Conservation (phyloP, 352 stramenopile genomes). For the Hyphochytrium catenoides region DNA sequence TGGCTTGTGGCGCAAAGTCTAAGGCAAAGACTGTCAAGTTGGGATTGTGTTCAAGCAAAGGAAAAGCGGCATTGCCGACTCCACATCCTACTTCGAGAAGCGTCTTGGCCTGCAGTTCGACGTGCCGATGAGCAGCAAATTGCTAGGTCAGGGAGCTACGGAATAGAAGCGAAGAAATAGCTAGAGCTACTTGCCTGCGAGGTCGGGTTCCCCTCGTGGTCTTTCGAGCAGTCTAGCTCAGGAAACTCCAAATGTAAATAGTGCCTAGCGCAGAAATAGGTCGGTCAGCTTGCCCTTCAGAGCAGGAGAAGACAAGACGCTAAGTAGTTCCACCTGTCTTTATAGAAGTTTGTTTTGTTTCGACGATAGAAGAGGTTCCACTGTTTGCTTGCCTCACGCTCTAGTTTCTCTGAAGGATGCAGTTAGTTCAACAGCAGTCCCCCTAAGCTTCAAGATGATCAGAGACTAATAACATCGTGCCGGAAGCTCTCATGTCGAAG, state of each 20-base stretch:
- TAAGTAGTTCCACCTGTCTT: conserved; percentile 32
- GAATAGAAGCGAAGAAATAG: conserved; percentile 1
- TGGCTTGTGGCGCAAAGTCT: conserved; percentile 74
- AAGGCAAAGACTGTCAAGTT: conserved; percentile 63
- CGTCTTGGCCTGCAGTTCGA: conserved; percentile 19
- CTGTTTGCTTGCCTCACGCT: conserved; percentile 46
- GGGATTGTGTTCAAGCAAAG: conserved; percentile 71
- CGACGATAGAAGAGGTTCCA: conserved; percentile 85
- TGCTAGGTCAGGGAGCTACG: background rate
- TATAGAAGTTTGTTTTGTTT: conserved; percentile 82
- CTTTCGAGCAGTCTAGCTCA: conserved; percentile 35
- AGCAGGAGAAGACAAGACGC: background rate
- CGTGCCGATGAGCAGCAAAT: background rate
- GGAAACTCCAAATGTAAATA: conserved; percentile 78
- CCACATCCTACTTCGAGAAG: conserved; percentile 83
- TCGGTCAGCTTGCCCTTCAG: background rate
- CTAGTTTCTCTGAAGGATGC: conserved; percentile 31
- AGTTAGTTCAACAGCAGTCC: conserved; percentile 3
- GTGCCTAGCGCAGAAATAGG: conserved; percentile 17
- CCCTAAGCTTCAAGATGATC: conserved; percentile 1
- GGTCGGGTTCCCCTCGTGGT: background rate
- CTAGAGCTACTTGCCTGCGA: too few species aligned
- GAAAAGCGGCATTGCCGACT: conserved; percentile 80
- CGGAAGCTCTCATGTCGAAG: conserved; percentile 1
- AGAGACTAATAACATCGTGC: conserved; percentile 3